Conservation (phyloP, 805 yeast species). For the Komagataella pastoris region DNA sequence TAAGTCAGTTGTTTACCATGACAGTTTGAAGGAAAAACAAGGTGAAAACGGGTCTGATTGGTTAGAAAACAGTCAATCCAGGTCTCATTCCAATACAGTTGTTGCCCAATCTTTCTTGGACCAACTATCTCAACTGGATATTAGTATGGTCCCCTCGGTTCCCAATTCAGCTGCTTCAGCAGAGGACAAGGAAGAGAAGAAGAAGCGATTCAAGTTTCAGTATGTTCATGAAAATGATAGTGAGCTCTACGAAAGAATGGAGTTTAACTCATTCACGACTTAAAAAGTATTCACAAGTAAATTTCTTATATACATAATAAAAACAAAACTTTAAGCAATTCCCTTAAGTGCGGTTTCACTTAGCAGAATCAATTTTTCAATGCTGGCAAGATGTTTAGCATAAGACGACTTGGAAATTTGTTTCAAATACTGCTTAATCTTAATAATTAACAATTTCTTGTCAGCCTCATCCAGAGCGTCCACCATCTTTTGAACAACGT, state of each 20-base stretch:
- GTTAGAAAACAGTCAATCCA: not conserved
- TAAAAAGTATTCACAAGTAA: slow-evolving; percentile 2
- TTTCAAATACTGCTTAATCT: slow-evolving; percentile 70
- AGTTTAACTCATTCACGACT: slow-evolving; percentile 17
- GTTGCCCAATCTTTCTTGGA: slow-evolving; percentile 4
- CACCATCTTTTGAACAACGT: slow-evolving; percentile 89
- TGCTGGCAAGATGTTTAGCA: slow-evolving; percentile 77
- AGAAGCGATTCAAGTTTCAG: slow-evolving; percentile 3
- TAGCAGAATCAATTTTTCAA: slow-evolving; percentile 55
- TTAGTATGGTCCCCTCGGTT: not conserved
- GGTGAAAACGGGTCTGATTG: slow-evolving; percentile 1
- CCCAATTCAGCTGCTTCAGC: not conserved
- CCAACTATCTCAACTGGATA: slow-evolving; percentile 3
- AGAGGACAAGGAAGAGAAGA: not conserved
- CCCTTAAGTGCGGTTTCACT: slow-evolving; percentile 25
- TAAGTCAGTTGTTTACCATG: not conserved
- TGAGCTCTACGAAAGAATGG: slow-evolving; percentile 14
- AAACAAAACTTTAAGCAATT: not conserved
- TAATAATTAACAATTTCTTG: slow-evolving; percentile 54
- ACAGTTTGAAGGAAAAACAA: slow-evolving; percentile 4
- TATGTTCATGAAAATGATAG: slow-evolving; percentile 4
- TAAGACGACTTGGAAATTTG: slow-evolving; percentile 54
- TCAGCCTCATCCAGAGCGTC: slow-evolving; percentile 65
- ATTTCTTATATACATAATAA: not conserved
- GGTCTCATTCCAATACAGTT: not conserved